Evolutionary conservation across 2,329 filamentous ascomycete species (phyloP).

Genomic region (Didymella arachidicola): DNA sequence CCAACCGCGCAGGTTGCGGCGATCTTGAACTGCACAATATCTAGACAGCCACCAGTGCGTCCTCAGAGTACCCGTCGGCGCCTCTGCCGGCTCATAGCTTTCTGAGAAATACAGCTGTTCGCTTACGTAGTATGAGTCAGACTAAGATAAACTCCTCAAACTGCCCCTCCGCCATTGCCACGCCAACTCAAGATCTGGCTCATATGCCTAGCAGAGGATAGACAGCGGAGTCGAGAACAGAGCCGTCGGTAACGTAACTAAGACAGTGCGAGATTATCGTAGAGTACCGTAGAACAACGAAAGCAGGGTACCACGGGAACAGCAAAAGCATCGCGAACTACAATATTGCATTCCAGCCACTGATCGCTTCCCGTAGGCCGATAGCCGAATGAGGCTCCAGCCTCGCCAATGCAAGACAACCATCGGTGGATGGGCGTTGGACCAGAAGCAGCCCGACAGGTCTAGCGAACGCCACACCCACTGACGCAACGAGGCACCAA

Average conservation of each 20-base stretch:
- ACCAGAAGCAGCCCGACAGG: background rate
- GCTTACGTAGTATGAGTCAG: background rate
- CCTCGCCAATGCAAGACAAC: background rate
- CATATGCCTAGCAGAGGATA: background rate
- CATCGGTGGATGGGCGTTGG: background rate
- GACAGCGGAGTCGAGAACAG: background rate
- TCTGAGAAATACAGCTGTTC: background rate
- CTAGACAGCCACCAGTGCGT: too few species aligned
- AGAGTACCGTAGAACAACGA: background rate
- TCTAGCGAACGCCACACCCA: conserved; percentile 10
- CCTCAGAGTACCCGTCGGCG: background rate
- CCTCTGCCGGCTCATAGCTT: background rate
- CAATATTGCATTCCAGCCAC: background rate
- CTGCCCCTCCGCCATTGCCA: background rate
- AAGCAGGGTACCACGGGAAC: background rate
- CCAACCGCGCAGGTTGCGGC: background rate
- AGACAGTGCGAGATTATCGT: too few species aligned
- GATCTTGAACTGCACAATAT: background rate
- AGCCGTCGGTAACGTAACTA: background rate
- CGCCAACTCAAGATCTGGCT: background rate
- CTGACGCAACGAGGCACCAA: background rate
- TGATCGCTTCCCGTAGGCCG: background rate
- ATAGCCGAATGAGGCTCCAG: background rate
- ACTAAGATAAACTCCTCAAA: background rate
- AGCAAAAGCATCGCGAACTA: background rate